Conservation (phyloP, 306 rosid genomes). For the Hippophae tibetana region DNA sequence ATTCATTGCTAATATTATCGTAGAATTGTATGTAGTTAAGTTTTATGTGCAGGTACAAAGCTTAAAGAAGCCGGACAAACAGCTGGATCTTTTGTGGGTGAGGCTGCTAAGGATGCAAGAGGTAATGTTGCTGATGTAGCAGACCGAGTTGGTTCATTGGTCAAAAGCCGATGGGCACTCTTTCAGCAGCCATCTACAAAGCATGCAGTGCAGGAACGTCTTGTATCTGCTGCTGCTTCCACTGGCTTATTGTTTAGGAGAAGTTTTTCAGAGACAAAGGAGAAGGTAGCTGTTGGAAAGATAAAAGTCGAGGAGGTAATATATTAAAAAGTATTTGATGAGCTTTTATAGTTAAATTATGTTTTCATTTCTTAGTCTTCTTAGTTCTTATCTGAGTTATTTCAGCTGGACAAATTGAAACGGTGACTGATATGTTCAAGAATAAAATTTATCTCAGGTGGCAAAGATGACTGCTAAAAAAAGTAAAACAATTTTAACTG, state of each 20-base stretch:
- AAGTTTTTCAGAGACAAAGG: conserved; percentile 75
- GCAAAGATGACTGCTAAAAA: conserved; percentile 92
- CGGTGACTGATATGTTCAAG: conserved; percentile 1
- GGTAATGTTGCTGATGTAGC: conserved; percentile 71
- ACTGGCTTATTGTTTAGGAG: conserved; percentile 72
- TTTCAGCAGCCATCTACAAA: conserved; percentile 85
- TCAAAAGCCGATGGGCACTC: conserved; percentile 80
- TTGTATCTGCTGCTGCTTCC: conserved; percentile 80
- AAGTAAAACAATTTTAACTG: conserved; percentile 78
- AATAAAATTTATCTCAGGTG: conserved; percentile 43
- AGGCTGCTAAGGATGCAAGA: conserved; percentile 82
- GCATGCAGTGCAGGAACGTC: conserved; percentile 84
- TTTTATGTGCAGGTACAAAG: conserved; percentile 58
- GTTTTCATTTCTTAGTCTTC: not conserved
- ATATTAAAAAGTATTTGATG: conserved; percentile 1
- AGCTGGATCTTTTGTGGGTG: conserved; percentile 86
- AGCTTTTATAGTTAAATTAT: not conserved
- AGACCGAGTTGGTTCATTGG: conserved; percentile 57
- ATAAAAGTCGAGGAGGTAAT: conserved; percentile 90
- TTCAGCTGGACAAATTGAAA: not conserved
- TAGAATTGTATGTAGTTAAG: conserved; percentile 7
- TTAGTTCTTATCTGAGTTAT: not conserved
- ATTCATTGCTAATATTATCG: conserved; percentile 5
- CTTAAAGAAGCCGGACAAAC: conserved; percentile 82
- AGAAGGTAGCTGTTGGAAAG: conserved; percentile 76